Evolutionary conservation across 75 land plant species (phyloP).

Genomic region (Isoetes taiwanensis): DNA sequence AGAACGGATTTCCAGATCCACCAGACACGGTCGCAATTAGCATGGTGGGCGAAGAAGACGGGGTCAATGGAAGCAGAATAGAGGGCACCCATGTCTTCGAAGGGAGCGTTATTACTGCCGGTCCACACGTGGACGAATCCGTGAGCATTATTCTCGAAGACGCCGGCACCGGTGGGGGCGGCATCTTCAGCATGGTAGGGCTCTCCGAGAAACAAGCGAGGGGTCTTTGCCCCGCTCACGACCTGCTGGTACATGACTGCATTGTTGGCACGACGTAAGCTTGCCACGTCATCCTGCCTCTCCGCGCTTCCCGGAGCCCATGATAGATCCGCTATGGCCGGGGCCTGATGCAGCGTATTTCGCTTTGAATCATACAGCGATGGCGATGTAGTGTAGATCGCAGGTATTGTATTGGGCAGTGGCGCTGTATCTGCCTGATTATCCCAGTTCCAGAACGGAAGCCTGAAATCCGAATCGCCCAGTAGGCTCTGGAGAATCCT

Average conservation of each 20-base stretch:
- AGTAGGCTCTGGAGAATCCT: background rate
- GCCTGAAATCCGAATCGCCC: constrained; percentile 1
- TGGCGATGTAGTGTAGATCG: background rate
- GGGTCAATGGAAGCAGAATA: constrained; percentile 9
- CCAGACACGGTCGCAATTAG: constrained; percentile 18
- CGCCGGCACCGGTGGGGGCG: background rate
- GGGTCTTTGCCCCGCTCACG: constrained; percentile 3
- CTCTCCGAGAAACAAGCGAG: constrained; percentile 7
- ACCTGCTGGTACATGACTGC: constrained; percentile 8
- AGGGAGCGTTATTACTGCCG: background rate
- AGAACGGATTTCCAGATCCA: constrained; percentile 1
- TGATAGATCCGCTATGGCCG: background rate
- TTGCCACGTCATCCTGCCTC: too few species aligned
- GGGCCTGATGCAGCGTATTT: background rate
- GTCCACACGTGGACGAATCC: constrained; percentile 11
- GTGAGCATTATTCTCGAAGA: constrained; percentile 10
- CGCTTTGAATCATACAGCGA: constrained; percentile 10
- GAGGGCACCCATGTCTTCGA: constrained; percentile 13
- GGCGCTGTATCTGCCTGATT: constrained; percentile 15
- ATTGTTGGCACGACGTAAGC: constrained; percentile 7
- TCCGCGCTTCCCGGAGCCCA: background rate
- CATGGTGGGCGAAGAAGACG: constrained; percentile 16
- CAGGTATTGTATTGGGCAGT: background rate
- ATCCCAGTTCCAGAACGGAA: constrained; percentile 15
- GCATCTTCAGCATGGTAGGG: background rate